Evolutionary conservation across 768 basidiomycete species (phyloP).

Genomic region (Obba rivulosa): DNA sequence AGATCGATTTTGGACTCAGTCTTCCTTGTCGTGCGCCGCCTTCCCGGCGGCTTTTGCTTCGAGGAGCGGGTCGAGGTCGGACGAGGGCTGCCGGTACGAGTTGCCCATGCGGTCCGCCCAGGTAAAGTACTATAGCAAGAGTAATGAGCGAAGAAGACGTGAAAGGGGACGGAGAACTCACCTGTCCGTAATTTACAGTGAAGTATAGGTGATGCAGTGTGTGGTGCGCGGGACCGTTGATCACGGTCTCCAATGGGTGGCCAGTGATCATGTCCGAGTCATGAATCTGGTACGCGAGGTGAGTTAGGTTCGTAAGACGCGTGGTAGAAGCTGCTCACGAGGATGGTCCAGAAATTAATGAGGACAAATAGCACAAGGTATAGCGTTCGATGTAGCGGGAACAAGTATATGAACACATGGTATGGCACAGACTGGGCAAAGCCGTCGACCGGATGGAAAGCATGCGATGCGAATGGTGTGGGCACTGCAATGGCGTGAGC

Average conservation of each 20-base stretch:
- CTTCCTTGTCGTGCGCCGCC: conserved; percentile 2
- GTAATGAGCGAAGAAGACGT: conserved; percentile 7
- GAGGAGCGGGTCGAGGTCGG: conserved; percentile 78
- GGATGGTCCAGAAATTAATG: conserved; percentile 92
- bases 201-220: conserved; percentile 97
- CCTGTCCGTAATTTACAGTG: conserved; percentile 93
- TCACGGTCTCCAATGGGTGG: conserved; percentile 77
- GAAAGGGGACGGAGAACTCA: conserved; percentile 25
- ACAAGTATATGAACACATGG: conserved; percentile 84
- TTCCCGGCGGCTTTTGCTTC: conserved; percentile 44
- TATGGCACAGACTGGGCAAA: conserved; percentile 93
- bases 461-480: conserved; percentile 95
- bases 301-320: background rate
- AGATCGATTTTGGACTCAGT: no score
- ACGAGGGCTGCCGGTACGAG: conserved; percentile 86
- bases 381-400: conserved; percentile 82
- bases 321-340: conserved; percentile 45
- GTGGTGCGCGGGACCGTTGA: conserved; percentile 99
- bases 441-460: conserved; percentile 96
- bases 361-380: conserved; percentile 86
- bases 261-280: conserved; percentile 99
- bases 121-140: conserved; percentile 87
- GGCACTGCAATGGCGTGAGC: conserved; percentile 54
- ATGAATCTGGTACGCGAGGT: conserved; percentile 64
- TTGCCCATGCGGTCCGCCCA: conserved; percentile 82